phyloP scores from a whole-genome alignment of 345 rosid species.

The Laguncularia racemosa region DNA sequence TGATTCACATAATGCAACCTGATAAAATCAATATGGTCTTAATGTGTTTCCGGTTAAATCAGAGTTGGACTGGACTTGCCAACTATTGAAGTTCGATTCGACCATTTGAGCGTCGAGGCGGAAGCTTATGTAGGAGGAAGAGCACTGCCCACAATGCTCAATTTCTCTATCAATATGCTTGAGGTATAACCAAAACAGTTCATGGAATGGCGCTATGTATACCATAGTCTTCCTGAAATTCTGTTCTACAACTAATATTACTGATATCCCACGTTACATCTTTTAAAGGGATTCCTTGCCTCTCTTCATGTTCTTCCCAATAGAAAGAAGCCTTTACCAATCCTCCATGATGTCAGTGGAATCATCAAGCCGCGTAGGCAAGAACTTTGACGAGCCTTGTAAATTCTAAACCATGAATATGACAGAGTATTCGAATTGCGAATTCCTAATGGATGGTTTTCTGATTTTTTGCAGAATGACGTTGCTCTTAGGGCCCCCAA shows the following conservation, averaged over 20 bases:
- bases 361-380: conserved; percentile 50
- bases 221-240: not conserved
- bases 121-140: conserved; percentile 57
- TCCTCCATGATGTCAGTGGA: conserved; percentile 42
- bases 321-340: conserved; percentile 34
- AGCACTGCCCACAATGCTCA: conserved; percentile 53
- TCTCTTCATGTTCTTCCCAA: conserved; percentile 39
- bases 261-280: not conserved
- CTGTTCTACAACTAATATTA: not conserved
- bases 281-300: conserved; percentile 33
- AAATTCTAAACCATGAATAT: no score
- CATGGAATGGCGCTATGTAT: not conserved
- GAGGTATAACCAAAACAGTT: conserved; percentile 25
- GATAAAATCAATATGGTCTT: not conserved
- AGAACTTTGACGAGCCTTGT: not conserved
- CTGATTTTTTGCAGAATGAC: conserved; percentile 36
- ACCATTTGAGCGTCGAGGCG: conserved; percentile 58
- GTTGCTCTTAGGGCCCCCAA: conserved; percentile 53
- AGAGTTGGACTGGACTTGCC: conserved; percentile 89
- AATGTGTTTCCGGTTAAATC: not conserved
- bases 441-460: not conserved
- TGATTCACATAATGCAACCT: not conserved
- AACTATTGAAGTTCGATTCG: conserved; percentile 80
- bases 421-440: not conserved
- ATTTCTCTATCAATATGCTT: conserved; percentile 35